Conservation (phyloP, 2,329 filamentous ascomycete species). For the Thelonectria olida region DNA sequence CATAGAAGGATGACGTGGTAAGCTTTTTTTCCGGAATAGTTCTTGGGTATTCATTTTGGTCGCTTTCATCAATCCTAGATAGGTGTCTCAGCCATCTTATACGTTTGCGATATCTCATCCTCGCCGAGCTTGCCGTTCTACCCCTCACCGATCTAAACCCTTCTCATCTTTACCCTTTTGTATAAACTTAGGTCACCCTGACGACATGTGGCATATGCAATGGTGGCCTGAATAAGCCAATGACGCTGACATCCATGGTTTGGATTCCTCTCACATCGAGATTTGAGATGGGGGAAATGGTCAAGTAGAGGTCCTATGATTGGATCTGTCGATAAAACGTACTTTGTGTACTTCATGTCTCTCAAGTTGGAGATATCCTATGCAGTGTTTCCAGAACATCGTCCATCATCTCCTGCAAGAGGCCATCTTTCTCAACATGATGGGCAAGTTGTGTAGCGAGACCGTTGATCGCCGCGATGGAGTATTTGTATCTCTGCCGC, state of each 20-base stretch:
- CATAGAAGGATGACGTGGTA: background rate
- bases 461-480: slow-evolving; percentile 59
- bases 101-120: background rate
- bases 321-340: background rate
- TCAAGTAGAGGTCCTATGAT: no score
- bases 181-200: slow-evolving; percentile 28
- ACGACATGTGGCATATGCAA: slow-evolving; percentile 26
- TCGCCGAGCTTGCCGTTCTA: slow-evolving; percentile 20
- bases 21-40: background rate
- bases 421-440: slow-evolving; percentile 42
- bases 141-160: slow-evolving; percentile 32
- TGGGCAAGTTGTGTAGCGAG: slow-evolving; percentile 54
- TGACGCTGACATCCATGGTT: slow-evolving; percentile 17
- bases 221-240: slow-evolving; percentile 30
- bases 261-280: no score
- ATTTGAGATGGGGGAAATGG: background rate
- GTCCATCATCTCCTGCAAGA: slow-evolving; percentile 54
- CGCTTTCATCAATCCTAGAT: background rate
- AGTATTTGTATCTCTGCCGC: slow-evolving; percentile 60
- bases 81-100: background rate
- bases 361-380: slow-evolving; percentile 22
- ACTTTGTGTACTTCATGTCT: background rate
- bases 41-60: no score
- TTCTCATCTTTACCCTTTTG: slow-evolving; percentile 8
- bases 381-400: slow-evolving; percentile 52